Base-by-base conservation (phyloP, 2,329 filamentous ascomycete genomes). In the Diplodia mutila region DNA sequence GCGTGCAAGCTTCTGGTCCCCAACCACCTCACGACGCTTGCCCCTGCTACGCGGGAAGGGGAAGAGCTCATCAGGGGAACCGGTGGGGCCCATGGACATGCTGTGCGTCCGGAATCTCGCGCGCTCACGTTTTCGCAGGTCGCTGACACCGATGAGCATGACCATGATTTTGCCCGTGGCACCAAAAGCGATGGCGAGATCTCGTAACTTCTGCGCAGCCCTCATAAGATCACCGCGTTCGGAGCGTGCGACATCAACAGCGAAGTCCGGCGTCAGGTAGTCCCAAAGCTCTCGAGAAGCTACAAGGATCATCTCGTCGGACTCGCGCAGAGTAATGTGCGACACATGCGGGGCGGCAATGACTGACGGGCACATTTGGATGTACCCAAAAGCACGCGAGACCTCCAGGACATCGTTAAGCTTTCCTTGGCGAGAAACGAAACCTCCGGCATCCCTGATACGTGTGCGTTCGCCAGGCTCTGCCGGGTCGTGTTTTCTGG, bases 141-240 rank as follows among this genome's bases (percentile, higher is more conserved):
- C 94, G 66, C 91, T 90, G 46, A 99, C 91, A 66, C 94, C 94
- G 66, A 99, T 89, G 84, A 99, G 92, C 94, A 98, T 98, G 53
- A 99, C 93, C 94, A 98, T 98, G 70, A 98, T 92, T 81, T 99
- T 99, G 75, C 90, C 91, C 1, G 90, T 94, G 14, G 94, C 92
- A 65, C 95, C 95, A 77, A 97, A 98, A 1, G 94, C 93, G 76
- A 99, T 97, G 51, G 95, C 95, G 66, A 98, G 84, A 81, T 99
- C 95, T 68, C 95, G 89, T 37, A 99, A 86, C 80, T 97, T 97
- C 77, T 98, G 94, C 4, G 95, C 91, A 18, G 94, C 95, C 66
- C 92, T 87, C 95, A 99, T 99, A 53, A 97, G 85, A 77, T 99
- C 94, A 54, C 88, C 87, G 7, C 93, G 89, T 79, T 97, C 94